Base-by-base conservation (phyloP, 2,329 filamentous ascomycete genomes). In the Colletotrichum spinosum region DNA sequence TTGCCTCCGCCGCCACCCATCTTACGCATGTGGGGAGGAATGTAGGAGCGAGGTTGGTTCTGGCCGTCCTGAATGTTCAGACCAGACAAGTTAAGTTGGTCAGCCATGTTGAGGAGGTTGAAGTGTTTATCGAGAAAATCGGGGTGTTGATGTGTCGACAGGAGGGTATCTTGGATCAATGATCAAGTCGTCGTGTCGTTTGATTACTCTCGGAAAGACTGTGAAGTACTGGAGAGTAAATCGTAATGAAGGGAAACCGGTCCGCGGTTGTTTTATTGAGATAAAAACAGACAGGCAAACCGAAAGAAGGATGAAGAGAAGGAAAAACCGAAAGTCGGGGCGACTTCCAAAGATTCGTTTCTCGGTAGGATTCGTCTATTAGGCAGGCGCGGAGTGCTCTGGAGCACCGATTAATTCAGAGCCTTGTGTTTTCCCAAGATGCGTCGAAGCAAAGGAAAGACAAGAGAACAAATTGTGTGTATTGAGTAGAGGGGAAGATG, bases 1-100 rank as follows among this genome's bases (percentile, higher is more conserved):
- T 25, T 25, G 35, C 55, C 55, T 6, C 55, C 61, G 53, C 69
- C 71, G 64, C 66, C 74, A 63, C 77, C 79, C 72, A 82, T 79
- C 77, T 87, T 86, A 73, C 92, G 90, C 85, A 94, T 89, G 80
- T 96, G 93, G 79, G 92, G 92, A 70, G 92, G 92, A 71, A 96
- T 94, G 84, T 96, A 96, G 62, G 92, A 92, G 74, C 90, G 90
- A 70, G 72, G 68, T 70, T 74, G 77, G 64, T 77, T 77, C 72
- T 83, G 81, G 70, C 77, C 72, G 73, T 79, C 75, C 77, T 80
- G 75, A 63, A 95, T 83, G 80, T 82, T 90, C 74, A 95, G 84
- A 77, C 89, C 88, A 77, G 85, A 87, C 87, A 95, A 94, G 84
- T 93, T 93, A 74, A 96, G 86, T 84, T 94, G 90, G 75, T 93